Evolutionary conservation across 2,329 filamentous ascomycete species (phyloP), one percentile per base, ranked within the genome.

Genomic region (Cladosporium cucumerinum): DNA sequence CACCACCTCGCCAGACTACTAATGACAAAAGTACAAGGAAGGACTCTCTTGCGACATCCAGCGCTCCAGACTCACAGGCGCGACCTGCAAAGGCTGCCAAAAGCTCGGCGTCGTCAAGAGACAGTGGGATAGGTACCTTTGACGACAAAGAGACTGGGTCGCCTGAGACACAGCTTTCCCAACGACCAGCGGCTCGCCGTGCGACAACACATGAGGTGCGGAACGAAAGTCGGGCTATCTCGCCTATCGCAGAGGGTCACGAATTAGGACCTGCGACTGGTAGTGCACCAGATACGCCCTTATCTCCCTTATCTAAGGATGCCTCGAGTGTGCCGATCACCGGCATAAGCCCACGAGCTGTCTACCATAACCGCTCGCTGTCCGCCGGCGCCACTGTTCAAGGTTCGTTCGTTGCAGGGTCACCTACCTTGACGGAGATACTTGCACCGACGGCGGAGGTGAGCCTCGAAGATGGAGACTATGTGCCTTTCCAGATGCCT

Each of bases 371-470:
- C 34, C 48, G 60, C 23, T 55, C 49, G 16, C 46, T 51, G 34
- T 62, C 60, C 10, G 49, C 54, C 23, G 60, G 49, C 14, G 60
- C 48, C 36, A 16, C 30, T 25, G 57, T 21, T 2, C 28, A 26
- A 30, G 36, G 43, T n/a, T 55, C 51, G 36, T 59, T 54, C 48
- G 63, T 30, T 48, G 68, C 63, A 30, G 64, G 63, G 8, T 73
- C 73, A 5, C 73, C 73, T 8, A 74, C 73, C 3, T 61, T 75
- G 48, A 74, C 72, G 18, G 73, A 74, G 51, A 70, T 72, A 21
- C 57, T 73, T 28, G 65, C 66, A 43, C 68, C 72, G n/a, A 63
- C 69, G 60, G 54, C 66, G 3, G 51, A 60, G 39, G 54, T 58
- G 39, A 64, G 43, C 57, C 54, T 64, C 2, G 18, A 26, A n/a